Evolutionary conservation across 495 filamentous ascomycete species (phyloP).

Genomic region (Clohesyomyces aquaticus): DNA sequence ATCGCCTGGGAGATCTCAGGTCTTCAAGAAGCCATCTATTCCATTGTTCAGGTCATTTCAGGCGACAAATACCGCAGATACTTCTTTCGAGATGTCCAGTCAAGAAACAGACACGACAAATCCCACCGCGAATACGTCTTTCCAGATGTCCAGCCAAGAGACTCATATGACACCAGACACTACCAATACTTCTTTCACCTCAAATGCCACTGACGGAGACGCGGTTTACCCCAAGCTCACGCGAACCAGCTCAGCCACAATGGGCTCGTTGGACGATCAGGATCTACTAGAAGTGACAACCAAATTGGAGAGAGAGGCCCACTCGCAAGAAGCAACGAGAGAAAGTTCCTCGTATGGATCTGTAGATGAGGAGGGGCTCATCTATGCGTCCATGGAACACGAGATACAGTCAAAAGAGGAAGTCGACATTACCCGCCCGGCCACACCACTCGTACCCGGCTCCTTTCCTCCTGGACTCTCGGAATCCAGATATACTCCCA

Average conservation of each 20-base stretch:
- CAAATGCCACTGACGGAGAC: slow-evolving; percentile 3
- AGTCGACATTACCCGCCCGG: not conserved
- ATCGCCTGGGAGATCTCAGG: too few species aligned
- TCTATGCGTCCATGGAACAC: slow-evolving; percentile 1
- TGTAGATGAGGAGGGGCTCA: slow-evolving; percentile 7
- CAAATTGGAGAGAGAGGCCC: not conserved
- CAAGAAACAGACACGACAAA: too few species aligned
- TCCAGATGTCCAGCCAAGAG: slow-evolving; percentile 19
- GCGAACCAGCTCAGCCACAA: slow-evolving; percentile 17
- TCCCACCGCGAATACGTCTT: slow-evolving; percentile 16
- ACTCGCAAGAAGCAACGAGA: not conserved
- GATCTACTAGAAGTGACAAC: not conserved
- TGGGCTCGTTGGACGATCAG: slow-evolving; percentile 29
- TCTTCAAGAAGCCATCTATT: too few species aligned
- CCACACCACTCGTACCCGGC: not conserved
- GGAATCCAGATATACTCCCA: not conserved
- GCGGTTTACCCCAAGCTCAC: slow-evolving; percentile 7
- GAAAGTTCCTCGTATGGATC: slow-evolving; percentile 19
- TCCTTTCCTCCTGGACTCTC: not conserved
- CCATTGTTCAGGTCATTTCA: slow-evolving; percentile 19
- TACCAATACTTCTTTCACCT: slow-evolving; percentile 22
- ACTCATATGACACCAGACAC: slow-evolving; percentile 5
- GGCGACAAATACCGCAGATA: too few species aligned
- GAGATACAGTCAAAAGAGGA: not conserved
- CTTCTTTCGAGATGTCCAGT: too few species aligned